Conservation (phyloP, 2,329 filamentous ascomycete genomes). For the Calonectria leucothoes region DNA sequence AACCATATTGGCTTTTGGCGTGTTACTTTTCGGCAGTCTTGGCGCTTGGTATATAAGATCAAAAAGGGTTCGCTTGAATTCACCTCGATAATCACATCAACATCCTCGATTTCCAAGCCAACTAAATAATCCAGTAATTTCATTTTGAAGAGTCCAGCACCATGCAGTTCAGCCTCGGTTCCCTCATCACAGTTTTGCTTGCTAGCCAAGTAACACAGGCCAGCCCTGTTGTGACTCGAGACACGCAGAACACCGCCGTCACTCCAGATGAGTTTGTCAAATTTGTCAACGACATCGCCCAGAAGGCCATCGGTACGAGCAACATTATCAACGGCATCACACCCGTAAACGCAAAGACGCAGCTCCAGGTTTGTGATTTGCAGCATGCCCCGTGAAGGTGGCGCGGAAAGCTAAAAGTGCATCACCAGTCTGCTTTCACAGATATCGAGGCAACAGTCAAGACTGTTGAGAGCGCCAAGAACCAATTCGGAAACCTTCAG, state of each 20-base stretch:
- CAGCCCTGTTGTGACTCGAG: background rate
- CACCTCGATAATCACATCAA: background rate
- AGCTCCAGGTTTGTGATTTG: background rate
- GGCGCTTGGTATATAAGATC: background rate
- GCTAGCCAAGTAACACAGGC: background rate
- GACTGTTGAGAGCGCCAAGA: background rate
- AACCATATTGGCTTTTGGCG: background rate
- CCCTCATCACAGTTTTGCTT: background rate
- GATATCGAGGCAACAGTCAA: background rate
- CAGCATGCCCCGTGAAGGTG: background rate
- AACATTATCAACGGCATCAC: background rate
- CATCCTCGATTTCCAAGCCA: background rate
- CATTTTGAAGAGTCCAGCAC: background rate
- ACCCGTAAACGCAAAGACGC: background rate
- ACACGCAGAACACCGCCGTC: background rate
- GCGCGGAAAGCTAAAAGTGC: background rate
- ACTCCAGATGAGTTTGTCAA: background rate
- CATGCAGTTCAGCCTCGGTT: background rate
- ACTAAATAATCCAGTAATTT: too few relatives aligned
- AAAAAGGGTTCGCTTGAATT: background rate
- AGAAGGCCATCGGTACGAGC: background rate
- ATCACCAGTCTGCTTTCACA: background rate
- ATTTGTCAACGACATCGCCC: background rate
- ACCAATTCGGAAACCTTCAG: background rate
- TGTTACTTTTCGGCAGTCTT: background rate